Evolutionary conservation across 2,329 filamentous ascomycete genomes (phyloP).

Genomic region (Verticillium nubilum): DNA sequence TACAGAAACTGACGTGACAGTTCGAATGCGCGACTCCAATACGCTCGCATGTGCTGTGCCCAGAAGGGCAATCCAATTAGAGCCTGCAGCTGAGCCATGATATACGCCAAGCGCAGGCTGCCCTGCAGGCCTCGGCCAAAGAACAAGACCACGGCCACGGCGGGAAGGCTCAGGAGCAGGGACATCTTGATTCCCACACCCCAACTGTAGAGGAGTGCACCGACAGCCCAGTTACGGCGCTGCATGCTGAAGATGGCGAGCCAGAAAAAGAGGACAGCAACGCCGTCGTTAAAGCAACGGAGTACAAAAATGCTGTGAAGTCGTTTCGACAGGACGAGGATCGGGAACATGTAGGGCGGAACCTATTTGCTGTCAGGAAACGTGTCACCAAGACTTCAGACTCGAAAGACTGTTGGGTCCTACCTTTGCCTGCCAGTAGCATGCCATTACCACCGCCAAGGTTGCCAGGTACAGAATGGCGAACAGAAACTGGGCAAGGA

Average conservation of each 20-base stretch:
- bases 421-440: constrained; percentile 72
- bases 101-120: constrained; percentile 61
- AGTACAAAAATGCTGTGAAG: constrained; percentile 91
- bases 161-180: constrained; percentile 74
- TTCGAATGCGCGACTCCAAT: constrained; percentile 81
- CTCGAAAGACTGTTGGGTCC: constrained; percentile 10
- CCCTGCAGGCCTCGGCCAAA: constrained; percentile 63
- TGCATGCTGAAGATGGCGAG: constrained; percentile 75
- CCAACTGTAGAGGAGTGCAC: constrained; percentile 65
- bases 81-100: constrained; percentile 77
- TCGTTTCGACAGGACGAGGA: constrained; percentile 84
- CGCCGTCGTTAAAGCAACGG: constrained; percentile 92
- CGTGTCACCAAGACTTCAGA: background rate
- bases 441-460: constrained; percentile 71
- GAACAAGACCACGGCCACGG: constrained; percentile 70
- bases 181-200: constrained; percentile 96
- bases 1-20: constrained; percentile 87
- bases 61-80: constrained; percentile 64
- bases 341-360: constrained; percentile 80
- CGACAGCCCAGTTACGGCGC: constrained; percentile 66
- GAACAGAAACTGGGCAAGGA: constrained; percentile 80
- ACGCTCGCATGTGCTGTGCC: constrained; percentile 58
- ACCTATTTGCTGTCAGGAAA: constrained; percentile 39
- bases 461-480: constrained; percentile 71
- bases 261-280: constrained; percentile 81